phyloP scores from a whole-genome alignment of 345 rosid genomes.

The Eucalyptus tenuipes region DNA sequence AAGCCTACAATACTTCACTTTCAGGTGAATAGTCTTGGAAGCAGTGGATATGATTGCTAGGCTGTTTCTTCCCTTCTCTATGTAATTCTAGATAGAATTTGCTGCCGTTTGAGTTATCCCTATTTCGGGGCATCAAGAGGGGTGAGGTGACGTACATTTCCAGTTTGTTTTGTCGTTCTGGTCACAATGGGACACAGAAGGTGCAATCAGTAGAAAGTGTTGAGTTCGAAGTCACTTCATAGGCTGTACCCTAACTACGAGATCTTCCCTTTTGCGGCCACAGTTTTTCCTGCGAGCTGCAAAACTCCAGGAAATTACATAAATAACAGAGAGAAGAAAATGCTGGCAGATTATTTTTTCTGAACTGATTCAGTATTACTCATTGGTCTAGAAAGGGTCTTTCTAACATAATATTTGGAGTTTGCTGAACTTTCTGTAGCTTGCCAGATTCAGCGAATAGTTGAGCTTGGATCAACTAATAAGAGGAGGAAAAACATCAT shows the following conservation, averaged over 20 bases:
- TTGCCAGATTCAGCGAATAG: neutral
- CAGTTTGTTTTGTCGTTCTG: neutral
- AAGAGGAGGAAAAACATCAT: neutral
- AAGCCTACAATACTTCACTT: constrained; percentile 10
- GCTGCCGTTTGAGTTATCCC: neutral
- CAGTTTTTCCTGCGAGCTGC: neutral
- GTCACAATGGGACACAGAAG: neutral
- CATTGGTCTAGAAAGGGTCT: neutral
- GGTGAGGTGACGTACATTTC: neutral
- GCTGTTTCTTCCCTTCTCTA: neutral
- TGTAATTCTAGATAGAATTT: neutral
- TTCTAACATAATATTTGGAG: neutral
- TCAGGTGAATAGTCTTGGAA: neutral
- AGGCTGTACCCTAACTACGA: neutral
- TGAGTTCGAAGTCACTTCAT: neutral
- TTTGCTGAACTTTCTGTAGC: neutral
- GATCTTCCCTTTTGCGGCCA: neutral
- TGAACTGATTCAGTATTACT: neutral
- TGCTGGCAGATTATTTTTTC: neutral
- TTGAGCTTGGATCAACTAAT: neutral
- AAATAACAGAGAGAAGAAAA: neutral
- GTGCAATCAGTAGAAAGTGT: neutral
- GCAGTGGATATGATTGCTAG: neutral
- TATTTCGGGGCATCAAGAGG: neutral
- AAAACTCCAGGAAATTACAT: neutral